Evolutionary conservation across 2,329 filamentous ascomycete species (phyloP), one percentile per base, ranked within the genome.

Genomic region (Calonectria crousiana): DNA sequence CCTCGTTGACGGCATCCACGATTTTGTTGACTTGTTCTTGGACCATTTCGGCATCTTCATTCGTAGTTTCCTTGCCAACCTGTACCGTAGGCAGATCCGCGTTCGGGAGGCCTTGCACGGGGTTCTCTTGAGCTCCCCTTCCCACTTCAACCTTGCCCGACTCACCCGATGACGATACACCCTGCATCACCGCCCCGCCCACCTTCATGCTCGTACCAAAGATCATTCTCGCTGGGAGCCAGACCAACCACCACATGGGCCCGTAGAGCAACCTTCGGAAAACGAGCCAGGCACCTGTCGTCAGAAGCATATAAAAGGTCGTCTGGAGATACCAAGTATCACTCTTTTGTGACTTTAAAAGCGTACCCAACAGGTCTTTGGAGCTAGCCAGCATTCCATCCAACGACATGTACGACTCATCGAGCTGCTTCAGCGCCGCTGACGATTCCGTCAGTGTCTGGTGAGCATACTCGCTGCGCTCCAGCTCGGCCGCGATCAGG

Each of bases 271-370:
- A 88, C 56, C 97, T 89, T 34, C 97, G 89, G 81, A 97, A 98
- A 9, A 98, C 82, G 10, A 99, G 89, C 97, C 97, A 99, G 36
- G 88, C 89, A 52, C 96, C 92, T 1, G 95, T 98, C 8, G 87
- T 90, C 28, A 94, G 81, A 20, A 98, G 90, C 79, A 98, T 89
- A 83, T 96, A 97, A 78, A 98, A 92, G 2, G 96, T 92, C 47
- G 95, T 97, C 85, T 97, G 94, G 41, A 99, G 90, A 83, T 99
- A 99, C 97, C 97, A 99, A 3, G 96, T 98, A 83, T 99, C 97
- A 77, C 94, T 97, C 89, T 99, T 99, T 83, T 97, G 95, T 76
- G 95, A 97, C 75, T 92, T 92, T 60, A 98, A 87, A 58, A 99
- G 88, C 23, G 95, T 95, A 9, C 92, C 92, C 10, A 98, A 90